Percentiles rank a stretch among this genome's conserved stretches.
Conservation (phyloP, 768 basidiomycete genomes). For the Auricularia cornea region DNA sequence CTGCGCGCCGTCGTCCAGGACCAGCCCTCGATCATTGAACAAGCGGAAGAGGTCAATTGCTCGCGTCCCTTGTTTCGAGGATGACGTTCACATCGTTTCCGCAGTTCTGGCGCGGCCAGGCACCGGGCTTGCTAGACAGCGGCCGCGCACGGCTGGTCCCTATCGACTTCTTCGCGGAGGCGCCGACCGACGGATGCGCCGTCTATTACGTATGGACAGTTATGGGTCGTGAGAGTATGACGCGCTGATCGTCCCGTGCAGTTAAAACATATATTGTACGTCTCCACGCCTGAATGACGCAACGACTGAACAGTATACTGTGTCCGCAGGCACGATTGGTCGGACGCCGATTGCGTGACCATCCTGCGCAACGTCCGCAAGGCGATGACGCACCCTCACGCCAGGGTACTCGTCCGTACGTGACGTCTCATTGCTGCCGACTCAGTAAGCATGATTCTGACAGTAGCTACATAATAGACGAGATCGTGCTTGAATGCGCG, state of each 20-base stretch:
- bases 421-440: too few relatives aligned
- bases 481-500: too few relatives aligned
- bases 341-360: background rate
- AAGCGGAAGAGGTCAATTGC: too few relatives aligned
- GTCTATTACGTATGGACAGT: constrained; percentile 34
- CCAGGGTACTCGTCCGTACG: too few relatives aligned
- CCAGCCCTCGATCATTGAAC: constrained; percentile 4
- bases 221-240: too few relatives aligned
- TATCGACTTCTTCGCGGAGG: constrained; percentile 32
- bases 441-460: too few relatives aligned
- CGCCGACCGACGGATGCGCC: constrained; percentile 28
- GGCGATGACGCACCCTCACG: too few relatives aligned
- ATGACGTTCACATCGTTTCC: too few relatives aligned
- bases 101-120: constrained; percentile 27
- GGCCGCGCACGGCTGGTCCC: constrained; percentile 29
- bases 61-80: too few relatives aligned
- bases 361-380: background rate
- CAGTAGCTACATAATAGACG: too few relatives aligned
- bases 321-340: constrained; percentile 42
- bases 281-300: too few relatives aligned
- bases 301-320: background rate
- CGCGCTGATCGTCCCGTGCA: constrained; percentile 8
- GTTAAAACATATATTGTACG: constrained; percentile 33
- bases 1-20: constrained; percentile 8
- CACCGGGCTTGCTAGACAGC: constrained; percentile 27